These are phyloP conservation scores for Calonectria honghensis DNA, from an alignment of 2,329 filamentous ascomycete species.

Conservation along the genomic window DNA sequence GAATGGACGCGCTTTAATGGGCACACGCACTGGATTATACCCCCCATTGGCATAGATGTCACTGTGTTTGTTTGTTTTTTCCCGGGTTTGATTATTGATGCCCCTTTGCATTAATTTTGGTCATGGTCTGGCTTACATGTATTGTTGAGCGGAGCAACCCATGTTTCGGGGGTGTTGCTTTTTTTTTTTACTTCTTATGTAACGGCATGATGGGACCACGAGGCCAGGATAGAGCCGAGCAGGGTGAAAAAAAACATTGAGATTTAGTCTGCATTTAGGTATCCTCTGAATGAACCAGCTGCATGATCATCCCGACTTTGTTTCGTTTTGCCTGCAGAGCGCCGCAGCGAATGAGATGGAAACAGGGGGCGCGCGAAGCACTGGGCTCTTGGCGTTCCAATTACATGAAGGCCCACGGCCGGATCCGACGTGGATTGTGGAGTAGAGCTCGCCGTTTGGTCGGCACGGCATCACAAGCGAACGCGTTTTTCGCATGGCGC, in stretches of 20 bases:
- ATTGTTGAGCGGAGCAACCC: background rate
- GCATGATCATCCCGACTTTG: background rate
- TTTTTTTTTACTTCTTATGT: background rate
- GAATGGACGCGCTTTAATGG: constrained; percentile 37
- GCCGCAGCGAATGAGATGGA: background rate
- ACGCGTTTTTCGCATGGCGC: background rate
- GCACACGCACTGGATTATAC: constrained; percentile 51
- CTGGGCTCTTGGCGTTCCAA: constrained; percentile 22
- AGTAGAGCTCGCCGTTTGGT: background rate
- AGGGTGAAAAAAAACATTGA: background rate
- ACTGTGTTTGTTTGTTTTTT: constrained; percentile 30
- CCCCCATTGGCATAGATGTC: constrained; percentile 46
- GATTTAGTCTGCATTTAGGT: background rate
- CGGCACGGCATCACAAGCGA: background rate
- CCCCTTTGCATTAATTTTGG: constrained; percentile 9
- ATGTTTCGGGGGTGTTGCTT: background rate
- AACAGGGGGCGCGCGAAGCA: background rate
- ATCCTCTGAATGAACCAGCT: background rate
- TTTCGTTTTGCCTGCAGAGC: background rate
- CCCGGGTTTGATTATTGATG: background rate
- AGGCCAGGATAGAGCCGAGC: background rate
- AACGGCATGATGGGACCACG: background rate
- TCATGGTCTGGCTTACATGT: background rate
- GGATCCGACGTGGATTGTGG: background rate
- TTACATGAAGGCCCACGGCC: background rate